phyloP scores from a whole-genome alignment of 345 rosid genomes.

The Capsella bursapastoris region DNA sequence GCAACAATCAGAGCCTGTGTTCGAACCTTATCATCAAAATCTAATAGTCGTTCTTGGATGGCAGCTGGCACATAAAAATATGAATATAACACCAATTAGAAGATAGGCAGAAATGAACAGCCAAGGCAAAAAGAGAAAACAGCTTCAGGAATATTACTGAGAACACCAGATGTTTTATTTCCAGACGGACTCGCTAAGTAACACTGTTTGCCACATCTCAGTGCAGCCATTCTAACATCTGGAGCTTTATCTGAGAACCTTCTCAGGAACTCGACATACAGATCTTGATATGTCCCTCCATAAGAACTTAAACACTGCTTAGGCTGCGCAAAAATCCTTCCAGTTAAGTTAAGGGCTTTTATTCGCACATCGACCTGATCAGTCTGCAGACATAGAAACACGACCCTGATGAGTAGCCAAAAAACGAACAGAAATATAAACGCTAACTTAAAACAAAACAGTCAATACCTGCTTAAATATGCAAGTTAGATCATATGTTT shows the following conservation, averaged over 20 bases:
- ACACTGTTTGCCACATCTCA: conserved; percentile 71
- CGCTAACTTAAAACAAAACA: conserved; percentile 6
- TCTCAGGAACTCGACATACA: conserved; percentile 77
- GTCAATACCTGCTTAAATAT: not conserved
- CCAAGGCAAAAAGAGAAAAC: conserved; percentile 26
- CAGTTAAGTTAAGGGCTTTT: conserved; percentile 80
- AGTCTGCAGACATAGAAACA: conserved; percentile 53
- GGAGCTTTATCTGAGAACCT: conserved; percentile 90
- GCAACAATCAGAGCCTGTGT: conserved; percentile 70
- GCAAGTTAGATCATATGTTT: conserved; percentile 8
- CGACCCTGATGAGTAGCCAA: conserved; percentile 23
- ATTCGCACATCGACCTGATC: conserved; percentile 92
- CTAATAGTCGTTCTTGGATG: conserved; percentile 78
- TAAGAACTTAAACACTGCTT: conserved; percentile 45
- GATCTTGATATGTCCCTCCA: conserved; percentile 60
- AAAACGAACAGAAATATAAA: conserved; percentile 13
- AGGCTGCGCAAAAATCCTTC: conserved; percentile 68
- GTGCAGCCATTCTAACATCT: conserved; percentile 81
- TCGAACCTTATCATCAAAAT: conserved; percentile 87
- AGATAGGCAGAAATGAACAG: conserved; percentile 35
- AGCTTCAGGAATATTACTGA: conserved; percentile 53
- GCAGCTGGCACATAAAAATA: conserved; percentile 60
- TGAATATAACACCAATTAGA: conserved; percentile 34
- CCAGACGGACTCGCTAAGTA: conserved; percentile 65
- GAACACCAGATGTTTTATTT: conserved; percentile 62